Evolutionary conservation across 805 yeast genomes (phyloP).

Genomic region (Wickerhamiella siamensis): DNA sequence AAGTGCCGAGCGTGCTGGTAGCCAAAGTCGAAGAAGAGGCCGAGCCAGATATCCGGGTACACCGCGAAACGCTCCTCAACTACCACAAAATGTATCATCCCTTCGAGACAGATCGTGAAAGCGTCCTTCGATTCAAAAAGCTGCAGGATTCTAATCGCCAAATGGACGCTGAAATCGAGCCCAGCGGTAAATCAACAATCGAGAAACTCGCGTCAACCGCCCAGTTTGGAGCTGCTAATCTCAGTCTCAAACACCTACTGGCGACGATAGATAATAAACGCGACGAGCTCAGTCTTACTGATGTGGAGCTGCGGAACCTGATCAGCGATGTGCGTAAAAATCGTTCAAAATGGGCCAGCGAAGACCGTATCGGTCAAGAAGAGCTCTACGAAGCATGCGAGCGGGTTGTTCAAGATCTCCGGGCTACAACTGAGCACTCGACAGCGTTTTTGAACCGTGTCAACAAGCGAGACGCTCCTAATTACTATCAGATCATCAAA

Average conservation of each 20-base stretch:
- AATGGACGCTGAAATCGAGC: constrained; percentile 25
- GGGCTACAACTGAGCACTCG: constrained; percentile 91
- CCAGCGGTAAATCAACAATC: constrained; percentile 7
- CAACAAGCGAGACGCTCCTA: constrained; percentile 96
- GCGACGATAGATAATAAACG: constrained; percentile 66
- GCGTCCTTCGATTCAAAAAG: constrained; percentile 57
- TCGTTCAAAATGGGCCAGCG: constrained; percentile 95
- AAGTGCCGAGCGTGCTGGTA: constrained; percentile 9
- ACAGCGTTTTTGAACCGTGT: constrained; percentile 92
- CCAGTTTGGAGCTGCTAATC: constrained; percentile 56
- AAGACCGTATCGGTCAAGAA: constrained; percentile 90
- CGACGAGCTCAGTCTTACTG: constrained; percentile 58
- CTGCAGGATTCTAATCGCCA: constrained; percentile 70
- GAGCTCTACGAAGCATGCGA: constrained; percentile 96
- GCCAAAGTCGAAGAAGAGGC: constrained; percentile 13
- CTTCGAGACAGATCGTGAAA: constrained; percentile 57
- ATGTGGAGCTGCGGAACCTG: constrained; percentile 67
- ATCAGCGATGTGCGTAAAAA: constrained; percentile 89
- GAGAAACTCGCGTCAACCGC: constrained; percentile 23
- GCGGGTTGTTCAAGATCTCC: constrained; percentile 75
- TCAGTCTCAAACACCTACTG: constrained; percentile 66
- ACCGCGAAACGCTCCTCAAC: constrained; percentile 25
- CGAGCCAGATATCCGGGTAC: constrained; percentile 14
- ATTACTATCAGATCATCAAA: constrained; percentile 78
- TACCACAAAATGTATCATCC: constrained; percentile 50